Base-by-base conservation (phyloP, 495 filamentous ascomycete genomes). In the Immersiella caudata region DNA sequence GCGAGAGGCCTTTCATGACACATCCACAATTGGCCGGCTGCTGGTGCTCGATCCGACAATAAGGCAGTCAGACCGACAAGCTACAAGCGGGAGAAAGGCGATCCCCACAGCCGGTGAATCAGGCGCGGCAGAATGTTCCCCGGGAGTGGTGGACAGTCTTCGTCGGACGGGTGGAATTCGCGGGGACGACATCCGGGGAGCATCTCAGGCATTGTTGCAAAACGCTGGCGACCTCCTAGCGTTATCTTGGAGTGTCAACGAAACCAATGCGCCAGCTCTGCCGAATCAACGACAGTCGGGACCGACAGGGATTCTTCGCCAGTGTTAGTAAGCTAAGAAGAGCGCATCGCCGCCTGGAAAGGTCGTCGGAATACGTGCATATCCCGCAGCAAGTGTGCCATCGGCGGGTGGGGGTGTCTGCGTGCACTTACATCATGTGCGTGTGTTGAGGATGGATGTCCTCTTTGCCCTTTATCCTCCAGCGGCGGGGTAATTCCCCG, bases 31-130 rank as follows among this genome's bases (percentile, higher is more conserved):
- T 22, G 52, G 25, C 6, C 18, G 50, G 25, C 62, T 52, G 25
- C 24, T 18, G 51, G 62, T 64, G 63, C 21, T 65, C 63, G 54
- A 65, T 65, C 52, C 50, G 33, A 65, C 25, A 40, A 22, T 24
- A 40, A 21, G 27, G 25, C n/a, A 25, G 27, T 24, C 59, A 35
- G 21, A 22, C 46, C 29, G 18, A 35, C 27, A 20, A 64, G 20
- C 35, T 20, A 35, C 18, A 49, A 26, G 20, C 22, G 36, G 22
- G 51, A 24, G 51, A 40, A 65, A 27, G 29, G 52, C 12, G 52
- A 49, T 67, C 36, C 60, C 64, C 52, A 60, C 68, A 70, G 35
- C 50, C 67, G 70, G 70, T 67, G 65, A 68, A 74, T 72, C 72
- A 72, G 65, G 65, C 67, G 63, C 65, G 67, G 72, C 66, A 65